Evolutionary conservation across 352 stramenopile species (phyloP).

Genomic region (Phytophthora cryptogea): DNA sequence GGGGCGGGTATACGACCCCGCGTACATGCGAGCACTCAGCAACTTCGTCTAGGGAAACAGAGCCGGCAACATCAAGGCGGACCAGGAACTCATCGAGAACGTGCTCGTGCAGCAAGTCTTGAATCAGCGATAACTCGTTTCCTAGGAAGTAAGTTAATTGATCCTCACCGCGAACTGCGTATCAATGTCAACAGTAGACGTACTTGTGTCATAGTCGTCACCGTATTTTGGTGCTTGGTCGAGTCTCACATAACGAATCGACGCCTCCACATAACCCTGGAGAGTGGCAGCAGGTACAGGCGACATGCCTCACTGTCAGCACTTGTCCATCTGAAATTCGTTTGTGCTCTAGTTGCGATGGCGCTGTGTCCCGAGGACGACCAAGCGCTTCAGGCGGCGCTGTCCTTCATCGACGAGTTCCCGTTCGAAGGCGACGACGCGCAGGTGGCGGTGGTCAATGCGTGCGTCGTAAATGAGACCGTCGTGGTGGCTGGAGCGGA

Average conservation of each 20-base stretch:
- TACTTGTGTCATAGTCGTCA: no score
- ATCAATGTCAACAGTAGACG: no score
- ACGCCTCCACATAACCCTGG: no score
- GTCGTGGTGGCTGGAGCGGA: neutral
- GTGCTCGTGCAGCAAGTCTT: slow-evolving; percentile 17
- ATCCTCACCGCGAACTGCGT: neutral
- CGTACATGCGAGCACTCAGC: slow-evolving; percentile 29
- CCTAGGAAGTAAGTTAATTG: neutral
- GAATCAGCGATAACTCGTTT: neutral
- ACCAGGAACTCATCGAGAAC: slow-evolving; percentile 36
- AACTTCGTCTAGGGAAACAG: slow-evolving; percentile 34
- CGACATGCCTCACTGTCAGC: slow-evolving; percentile 1
- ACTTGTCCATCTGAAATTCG: neutral
- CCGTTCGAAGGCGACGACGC: slow-evolving; percentile 1
- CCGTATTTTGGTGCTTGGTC: no score
- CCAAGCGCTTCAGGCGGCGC: slow-evolving; percentile 15
- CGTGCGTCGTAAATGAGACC: neutral
- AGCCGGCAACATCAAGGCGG: slow-evolving; percentile 32
- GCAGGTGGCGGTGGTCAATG: slow-evolving; percentile 8
- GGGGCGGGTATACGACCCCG: slow-evolving; percentile 14
- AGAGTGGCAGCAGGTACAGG: no score
- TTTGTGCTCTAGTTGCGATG: neutral
- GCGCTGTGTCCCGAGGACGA: slow-evolving; percentile 16
- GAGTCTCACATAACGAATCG: no score
- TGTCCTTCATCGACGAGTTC: slow-evolving; percentile 31